A percentile compares a stretch with the other conserved stretches of the same genome.
These are phyloP conservation scores for Amaranthus tricolor DNA, from an alignment of 179 eudicot species.

Conservation along the genomic window DNA sequence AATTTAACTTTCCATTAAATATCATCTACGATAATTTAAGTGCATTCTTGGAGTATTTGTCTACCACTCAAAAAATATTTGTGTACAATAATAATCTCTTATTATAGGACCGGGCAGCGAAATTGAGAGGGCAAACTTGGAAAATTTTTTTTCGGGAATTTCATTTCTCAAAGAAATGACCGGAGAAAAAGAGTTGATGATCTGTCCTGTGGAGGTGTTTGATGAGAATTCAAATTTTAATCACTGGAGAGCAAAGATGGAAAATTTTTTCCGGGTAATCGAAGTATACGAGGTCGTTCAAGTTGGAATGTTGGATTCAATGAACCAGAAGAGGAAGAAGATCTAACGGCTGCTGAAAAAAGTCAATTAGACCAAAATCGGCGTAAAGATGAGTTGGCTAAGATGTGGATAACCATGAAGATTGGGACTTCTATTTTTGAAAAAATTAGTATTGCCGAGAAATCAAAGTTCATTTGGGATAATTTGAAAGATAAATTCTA, in stretches of 20 bases:
- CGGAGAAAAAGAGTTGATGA: background rate
- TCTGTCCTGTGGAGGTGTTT: background rate
- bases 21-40: too few relatives aligned
- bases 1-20: too few relatives aligned
- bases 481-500: background rate
- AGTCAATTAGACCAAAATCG: background rate
- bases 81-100: too few relatives aligned
- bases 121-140: too few relatives aligned
- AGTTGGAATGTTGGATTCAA: background rate
- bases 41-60: too few relatives aligned
- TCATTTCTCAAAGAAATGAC: background rate
- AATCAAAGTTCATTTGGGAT: background rate
- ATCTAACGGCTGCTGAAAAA: background rate
- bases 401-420: background rate
- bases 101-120: too few relatives aligned
- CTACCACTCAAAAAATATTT: too few relatives aligned
- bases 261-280: background rate
- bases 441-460: background rate
- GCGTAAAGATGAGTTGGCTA: background rate
- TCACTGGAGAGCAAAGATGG: background rate
- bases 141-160: too few relatives aligned
- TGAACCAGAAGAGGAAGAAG: background rate
- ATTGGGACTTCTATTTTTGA: background rate
- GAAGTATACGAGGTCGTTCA: background rate
- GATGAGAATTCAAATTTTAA: background rate